Conservation (phyloP, 75 land plant genomes). For the Picea sitchensis region DNA sequence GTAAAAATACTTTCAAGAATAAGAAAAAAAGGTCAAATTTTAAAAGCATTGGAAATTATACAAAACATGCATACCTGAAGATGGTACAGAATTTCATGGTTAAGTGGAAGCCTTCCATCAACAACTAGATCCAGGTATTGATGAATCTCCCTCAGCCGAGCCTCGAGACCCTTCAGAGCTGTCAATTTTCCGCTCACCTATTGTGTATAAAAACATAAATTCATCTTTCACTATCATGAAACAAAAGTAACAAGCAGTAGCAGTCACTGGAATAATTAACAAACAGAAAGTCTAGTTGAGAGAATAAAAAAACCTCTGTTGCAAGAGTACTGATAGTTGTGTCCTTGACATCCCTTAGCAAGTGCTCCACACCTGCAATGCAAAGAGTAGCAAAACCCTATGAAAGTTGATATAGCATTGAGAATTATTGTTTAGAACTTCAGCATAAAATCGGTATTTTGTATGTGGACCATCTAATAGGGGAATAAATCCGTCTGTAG, state of each 20-base stretch:
- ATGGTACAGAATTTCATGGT: conserved; percentile 97
- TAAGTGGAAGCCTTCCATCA: conserved; percentile 84
- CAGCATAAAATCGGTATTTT: not conserved
- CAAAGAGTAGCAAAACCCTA: not conserved
- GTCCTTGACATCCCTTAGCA: conserved; percentile 96
- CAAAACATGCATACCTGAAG: conserved; percentile 57
- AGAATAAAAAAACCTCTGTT: conserved; percentile 62
- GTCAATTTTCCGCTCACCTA: conserved; percentile 90
- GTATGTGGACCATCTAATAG: not conserved
- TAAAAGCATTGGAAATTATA: conserved; percentile 10
- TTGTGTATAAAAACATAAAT: not conserved
- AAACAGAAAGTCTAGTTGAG: not conserved
- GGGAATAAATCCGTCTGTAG: not conserved
- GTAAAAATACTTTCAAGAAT: not conserved
- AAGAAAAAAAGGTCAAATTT: not conserved
- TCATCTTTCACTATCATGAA: not conserved
- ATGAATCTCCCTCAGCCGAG: conserved; percentile 79
- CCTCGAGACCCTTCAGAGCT: conserved; percentile 91
- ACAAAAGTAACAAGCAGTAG: not conserved
- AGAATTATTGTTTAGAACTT: no score
- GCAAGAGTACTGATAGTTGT: conserved; percentile 96
- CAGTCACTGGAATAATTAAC: not conserved
- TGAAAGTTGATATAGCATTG: not conserved
- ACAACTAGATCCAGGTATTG: conserved; percentile 86
- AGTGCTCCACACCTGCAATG: conserved; percentile 85